A percentile compares a stretch with the other conserved stretches of the same genome.
phyloP scores from a whole-genome alignment of 176 grass and related monocot genomes.

The Saccharum spontaneum region DNA sequence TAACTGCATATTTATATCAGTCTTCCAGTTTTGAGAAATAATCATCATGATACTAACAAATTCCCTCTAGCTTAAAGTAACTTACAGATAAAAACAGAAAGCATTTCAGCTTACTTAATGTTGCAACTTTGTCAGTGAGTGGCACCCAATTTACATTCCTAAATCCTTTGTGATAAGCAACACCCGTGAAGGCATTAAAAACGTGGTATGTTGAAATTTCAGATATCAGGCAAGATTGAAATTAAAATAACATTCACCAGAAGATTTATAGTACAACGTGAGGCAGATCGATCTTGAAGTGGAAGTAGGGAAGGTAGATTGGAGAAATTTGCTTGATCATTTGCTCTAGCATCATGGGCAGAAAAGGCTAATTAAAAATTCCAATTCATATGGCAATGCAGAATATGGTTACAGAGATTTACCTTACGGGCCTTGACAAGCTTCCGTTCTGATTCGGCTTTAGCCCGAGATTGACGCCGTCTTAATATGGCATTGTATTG shows the following conservation, averaged over 20 bases:
- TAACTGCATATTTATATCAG: neutral
- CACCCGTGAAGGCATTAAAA: neutral
- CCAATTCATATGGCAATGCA: neutral
- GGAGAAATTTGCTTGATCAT: constrained; percentile 37
- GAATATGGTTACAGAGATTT: constrained; percentile 25
- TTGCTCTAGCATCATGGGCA: constrained; percentile 42
- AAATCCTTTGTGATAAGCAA: constrained; percentile 36
- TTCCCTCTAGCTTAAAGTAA: constrained; percentile 4
- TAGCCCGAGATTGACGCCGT: constrained; percentile 74
- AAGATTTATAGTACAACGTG: constrained; percentile 29
- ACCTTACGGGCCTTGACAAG: constrained; percentile 78
- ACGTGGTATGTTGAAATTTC: constrained; percentile 27
- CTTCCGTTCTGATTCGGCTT: constrained; percentile 86
- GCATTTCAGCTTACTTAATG: neutral
- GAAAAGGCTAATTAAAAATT: constrained; percentile 26
- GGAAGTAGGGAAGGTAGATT: constrained; percentile 34
- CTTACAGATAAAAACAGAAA: constrained; percentile 6
- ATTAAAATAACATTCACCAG: constrained; percentile 30
- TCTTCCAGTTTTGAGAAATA: neutral
- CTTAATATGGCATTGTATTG: constrained; percentile 86
- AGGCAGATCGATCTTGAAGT: constrained; percentile 34
- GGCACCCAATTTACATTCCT: constrained; percentile 5
- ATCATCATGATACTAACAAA: neutral
- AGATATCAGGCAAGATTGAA: constrained; percentile 18
- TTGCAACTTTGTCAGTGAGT: neutral